phyloP scores from a whole-genome alignment of 441 rosid species.

The Corymbia calophylla region DNA sequence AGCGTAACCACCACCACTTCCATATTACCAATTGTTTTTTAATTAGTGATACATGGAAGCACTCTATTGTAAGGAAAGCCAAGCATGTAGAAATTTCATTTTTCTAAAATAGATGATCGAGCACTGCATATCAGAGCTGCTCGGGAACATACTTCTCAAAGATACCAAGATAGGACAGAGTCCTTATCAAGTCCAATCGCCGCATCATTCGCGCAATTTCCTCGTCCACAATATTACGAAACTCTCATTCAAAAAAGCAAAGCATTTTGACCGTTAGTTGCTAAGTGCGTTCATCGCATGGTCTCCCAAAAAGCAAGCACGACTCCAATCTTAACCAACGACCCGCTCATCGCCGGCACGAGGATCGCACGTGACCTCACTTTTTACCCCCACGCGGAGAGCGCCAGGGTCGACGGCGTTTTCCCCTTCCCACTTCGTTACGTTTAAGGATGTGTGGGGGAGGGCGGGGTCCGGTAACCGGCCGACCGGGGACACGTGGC shows the following conservation, averaged over 20 bases:
- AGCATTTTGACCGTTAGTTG: background rate
- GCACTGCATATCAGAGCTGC: background rate
- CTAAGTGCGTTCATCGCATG: background rate
- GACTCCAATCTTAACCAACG: background rate
- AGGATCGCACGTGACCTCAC: background rate
- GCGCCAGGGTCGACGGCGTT: background rate
- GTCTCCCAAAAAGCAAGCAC: background rate
- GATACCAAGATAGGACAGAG: background rate
- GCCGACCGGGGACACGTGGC: conserved; percentile 28
- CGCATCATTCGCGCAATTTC: background rate
- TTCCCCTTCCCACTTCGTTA: background rate
- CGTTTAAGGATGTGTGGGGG: background rate
- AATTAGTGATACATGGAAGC: background rate
- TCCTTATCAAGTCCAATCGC: background rate
- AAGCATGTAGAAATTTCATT: background rate
- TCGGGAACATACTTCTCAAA: background rate
- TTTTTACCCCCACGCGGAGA: background rate
- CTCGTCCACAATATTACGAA: background rate
- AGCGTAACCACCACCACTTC: background rate
- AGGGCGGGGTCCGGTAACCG: background rate
- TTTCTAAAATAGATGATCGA: background rate
- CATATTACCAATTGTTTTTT: background rate
- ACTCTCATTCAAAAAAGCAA: background rate
- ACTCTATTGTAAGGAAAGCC: background rate
- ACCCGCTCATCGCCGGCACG: background rate